Percentiles rank a stretch among this genome's conserved stretches.
phyloP scores from a whole-genome alignment of 2,329 filamentous ascomycete genomes.

The Aspergillus sp. region DNA sequence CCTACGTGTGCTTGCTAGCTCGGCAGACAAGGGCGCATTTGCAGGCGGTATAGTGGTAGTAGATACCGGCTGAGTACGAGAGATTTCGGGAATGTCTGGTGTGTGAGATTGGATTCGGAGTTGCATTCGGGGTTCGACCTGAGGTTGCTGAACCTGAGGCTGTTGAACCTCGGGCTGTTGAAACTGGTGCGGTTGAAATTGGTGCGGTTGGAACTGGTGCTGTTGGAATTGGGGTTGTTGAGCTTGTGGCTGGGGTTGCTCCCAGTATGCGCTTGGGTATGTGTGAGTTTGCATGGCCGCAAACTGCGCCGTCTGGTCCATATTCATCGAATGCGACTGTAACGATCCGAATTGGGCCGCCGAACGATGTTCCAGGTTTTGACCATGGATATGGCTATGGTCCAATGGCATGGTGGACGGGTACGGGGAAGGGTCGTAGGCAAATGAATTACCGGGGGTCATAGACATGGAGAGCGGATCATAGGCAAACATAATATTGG shows the following conservation, averaged over 20 bases:
- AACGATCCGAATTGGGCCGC: conserved; percentile 4
- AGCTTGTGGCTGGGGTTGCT: neutral
- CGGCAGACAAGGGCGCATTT: conserved; percentile 2
- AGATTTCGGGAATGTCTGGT: neutral
- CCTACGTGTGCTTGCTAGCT: conserved; percentile 3
- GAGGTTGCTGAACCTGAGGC: neutral
- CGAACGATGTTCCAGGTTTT: conserved; percentile 5
- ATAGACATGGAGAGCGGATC: conserved; percentile 24
- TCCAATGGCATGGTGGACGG: conserved; percentile 19
- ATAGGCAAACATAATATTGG: conserved; percentile 28
- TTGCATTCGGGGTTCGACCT: neutral
- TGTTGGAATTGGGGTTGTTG: neutral
- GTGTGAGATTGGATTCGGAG: neutral
- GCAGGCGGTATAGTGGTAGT: neutral
- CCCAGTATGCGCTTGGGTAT: conserved; percentile 11
- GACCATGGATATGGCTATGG: conserved; percentile 2
- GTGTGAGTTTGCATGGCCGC: conserved; percentile 9
- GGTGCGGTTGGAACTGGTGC: too few species aligned
- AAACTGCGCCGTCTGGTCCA: conserved; percentile 10
- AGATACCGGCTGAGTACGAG: neutral
- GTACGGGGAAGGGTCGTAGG: conserved; percentile 25
- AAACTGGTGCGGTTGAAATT: neutral
- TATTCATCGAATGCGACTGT: conserved; percentile 10
- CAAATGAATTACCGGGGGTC: conserved; percentile 19
- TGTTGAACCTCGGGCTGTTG: too few species aligned